Percentiles rank a stretch among this genome's conserved stretches.
Evolutionary conservation across 2,329 filamentous ascomycete species (phyloP).

Genomic region (Torrubiellomyces zombiae): DNA sequence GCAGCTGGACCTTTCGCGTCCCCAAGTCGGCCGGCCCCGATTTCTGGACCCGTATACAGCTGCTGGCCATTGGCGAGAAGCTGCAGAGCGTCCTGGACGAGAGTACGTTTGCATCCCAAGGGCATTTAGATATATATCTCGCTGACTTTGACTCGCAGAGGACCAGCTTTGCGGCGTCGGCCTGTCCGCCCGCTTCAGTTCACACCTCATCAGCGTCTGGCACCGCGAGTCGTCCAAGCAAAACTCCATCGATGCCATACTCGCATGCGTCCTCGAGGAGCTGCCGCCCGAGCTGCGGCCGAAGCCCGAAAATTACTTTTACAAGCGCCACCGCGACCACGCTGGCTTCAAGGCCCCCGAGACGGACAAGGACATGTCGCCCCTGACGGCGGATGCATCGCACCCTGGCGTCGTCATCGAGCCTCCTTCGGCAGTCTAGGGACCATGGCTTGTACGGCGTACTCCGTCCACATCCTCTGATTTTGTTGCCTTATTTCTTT

Average conservation of each 20-base stretch:
- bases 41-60: constrained; percentile 67
- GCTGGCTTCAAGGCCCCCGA: constrained; percentile 60
- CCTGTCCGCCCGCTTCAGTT: constrained; percentile 77
- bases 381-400: no score
- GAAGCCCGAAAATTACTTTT: constrained; percentile 57
- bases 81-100: constrained; percentile 57
- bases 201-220: constrained; percentile 80
- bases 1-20: constrained; percentile 85
- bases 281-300: constrained; percentile 58
- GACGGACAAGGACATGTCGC: no score
- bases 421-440: no score
- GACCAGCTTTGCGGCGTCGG: constrained; percentile 84
- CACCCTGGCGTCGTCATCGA: no score
- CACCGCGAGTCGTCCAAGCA: constrained; percentile 75
- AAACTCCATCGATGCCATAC: constrained; percentile 58
- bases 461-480: no score
- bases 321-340: constrained; percentile 83
- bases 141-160: constrained; percentile 25
- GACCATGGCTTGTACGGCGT: no score
- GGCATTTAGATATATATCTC: neutral
- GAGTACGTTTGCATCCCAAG: constrained; percentile 28
- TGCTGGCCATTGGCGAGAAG: constrained; percentile 70
- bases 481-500: no score
- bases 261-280: constrained; percentile 55
- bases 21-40: constrained; percentile 56